phyloP scores from a whole-genome alignment of 2,329 filamentous ascomycete species.

The Arthroderma sp. region DNA sequence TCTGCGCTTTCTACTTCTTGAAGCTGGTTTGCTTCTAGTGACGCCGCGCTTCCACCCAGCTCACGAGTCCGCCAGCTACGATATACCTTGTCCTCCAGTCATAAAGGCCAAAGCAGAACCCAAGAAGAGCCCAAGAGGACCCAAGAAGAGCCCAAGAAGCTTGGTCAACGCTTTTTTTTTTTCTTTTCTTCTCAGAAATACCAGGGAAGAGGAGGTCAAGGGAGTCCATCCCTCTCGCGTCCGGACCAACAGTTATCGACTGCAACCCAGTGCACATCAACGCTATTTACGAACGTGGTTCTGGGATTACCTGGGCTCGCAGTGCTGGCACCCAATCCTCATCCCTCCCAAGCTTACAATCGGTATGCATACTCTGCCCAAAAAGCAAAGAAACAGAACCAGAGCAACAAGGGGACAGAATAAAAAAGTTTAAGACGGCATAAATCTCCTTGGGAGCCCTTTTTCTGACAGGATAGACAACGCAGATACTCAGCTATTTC shows the following conservation, averaged over 20 bases:
- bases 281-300: not conserved
- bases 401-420: not conserved
- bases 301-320: not conserved
- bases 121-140: not conserved
- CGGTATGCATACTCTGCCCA: not conserved
- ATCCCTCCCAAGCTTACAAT: not conserved
- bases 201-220: not conserved
- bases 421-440: not conserved
- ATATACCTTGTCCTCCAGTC: no score
- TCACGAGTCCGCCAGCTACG: no score
- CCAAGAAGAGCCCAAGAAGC: not conserved
- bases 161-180: not conserved
- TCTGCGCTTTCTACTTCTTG: not conserved
- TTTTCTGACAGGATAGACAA: not conserved
- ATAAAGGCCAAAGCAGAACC: not conserved
- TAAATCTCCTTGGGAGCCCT: not conserved
- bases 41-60: no score
- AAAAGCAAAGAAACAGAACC: not conserved
- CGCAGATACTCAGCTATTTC: not conserved
- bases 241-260: not conserved
- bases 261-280: not conserved
- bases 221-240: not conserved
- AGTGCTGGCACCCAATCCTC: not conserved
- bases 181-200: not conserved
- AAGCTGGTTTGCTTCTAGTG: no score